Evolutionary conservation across 2,329 filamentous ascomycete genomes (phyloP).

Genomic region (Exophiala sp.): DNA sequence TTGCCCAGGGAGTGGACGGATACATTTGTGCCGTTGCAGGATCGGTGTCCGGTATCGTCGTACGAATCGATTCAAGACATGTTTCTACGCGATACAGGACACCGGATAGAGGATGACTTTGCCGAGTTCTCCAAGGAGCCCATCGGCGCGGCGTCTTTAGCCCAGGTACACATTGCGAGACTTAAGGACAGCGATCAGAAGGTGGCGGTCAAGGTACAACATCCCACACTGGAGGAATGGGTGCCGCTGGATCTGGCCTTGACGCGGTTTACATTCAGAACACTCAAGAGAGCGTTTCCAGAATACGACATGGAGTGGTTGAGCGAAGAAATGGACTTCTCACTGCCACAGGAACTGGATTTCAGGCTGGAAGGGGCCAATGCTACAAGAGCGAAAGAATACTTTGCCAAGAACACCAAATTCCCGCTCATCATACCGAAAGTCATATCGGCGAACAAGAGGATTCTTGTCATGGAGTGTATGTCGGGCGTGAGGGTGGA

Average conservation of each 20-base stretch:
- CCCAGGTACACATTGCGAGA: constrained; percentile 87
- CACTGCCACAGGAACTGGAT: constrained; percentile 85
- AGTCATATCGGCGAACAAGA: constrained; percentile 82
- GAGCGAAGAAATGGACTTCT: constrained; percentile 86
- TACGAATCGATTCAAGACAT: constrained; percentile 81
- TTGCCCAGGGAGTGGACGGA: constrained; percentile 88
- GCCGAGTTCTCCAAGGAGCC: constrained; percentile 75
- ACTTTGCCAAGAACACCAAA: constrained; percentile 71
- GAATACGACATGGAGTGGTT: constrained; percentile 98
- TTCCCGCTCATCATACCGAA: constrained; percentile 84
- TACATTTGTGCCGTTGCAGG: constrained; percentile 93
- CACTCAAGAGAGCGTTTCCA: constrained; percentile 87
- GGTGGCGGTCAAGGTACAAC: constrained; percentile 96
- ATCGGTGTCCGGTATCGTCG: constrained; percentile 90
- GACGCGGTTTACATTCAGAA: constrained; percentile 84
- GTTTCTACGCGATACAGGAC: constrained; percentile 79
- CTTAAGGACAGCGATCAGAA: constrained; percentile 76
- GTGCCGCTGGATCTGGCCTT: constrained; percentile 80
- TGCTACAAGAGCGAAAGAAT: constrained; percentile 70
- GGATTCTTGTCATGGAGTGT: constrained; percentile 94
- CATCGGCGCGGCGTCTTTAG: constrained; percentile 88
- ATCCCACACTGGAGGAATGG: constrained; percentile 86
- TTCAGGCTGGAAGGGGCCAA: constrained; percentile 84
- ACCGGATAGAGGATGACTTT: constrained; percentile 76
- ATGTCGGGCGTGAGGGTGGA: constrained; percentile 83